Conservation (phyloP, 176 grass and related monocot species). For the Carex pumila region DNA sequence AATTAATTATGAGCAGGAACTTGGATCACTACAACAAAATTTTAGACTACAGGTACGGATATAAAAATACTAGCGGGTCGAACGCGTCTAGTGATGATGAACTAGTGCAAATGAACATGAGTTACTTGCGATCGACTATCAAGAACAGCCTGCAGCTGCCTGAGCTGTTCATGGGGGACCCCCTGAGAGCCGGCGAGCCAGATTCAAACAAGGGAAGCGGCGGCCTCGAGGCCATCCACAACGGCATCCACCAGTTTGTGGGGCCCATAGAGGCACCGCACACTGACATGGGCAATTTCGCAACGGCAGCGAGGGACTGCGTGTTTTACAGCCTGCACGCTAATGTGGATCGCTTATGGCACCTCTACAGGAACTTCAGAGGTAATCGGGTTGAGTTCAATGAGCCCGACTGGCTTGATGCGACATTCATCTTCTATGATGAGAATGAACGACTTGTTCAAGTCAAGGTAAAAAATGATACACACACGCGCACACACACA, state of each 20-base stretch:
- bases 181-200: conserved; percentile 30
- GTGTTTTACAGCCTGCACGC: conserved; percentile 46
- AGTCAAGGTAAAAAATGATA: conserved; percentile 15
- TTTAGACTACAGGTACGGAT: conserved; percentile 21
- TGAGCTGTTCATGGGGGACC: conserved; percentile 36
- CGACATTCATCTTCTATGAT: conserved; percentile 53
- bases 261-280: background rate
- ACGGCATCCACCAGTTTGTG: conserved; percentile 33
- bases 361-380: background rate
- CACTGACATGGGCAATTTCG: conserved; percentile 42
- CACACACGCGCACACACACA: no score
- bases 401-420: conserved; percentile 46
- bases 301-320: conserved; percentile 41
- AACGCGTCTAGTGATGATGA: background rate
- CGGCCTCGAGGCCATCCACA: conserved; percentile 28
- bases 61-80: background rate
- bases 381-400: conserved; percentile 23
- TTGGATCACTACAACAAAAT: background rate
- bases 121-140: conserved; percentile 8
- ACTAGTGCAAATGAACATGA: background rate
- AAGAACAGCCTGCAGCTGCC: conserved; percentile 17
- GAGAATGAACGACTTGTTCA: conserved; percentile 41
- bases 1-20: conserved; percentile 13
- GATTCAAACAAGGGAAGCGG: background rate
- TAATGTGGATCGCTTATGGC: conserved; percentile 50